Percentiles rank a stretch among this genome's conserved stretches.
Evolutionary conservation across 768 basidiomycete genomes (phyloP).

Genomic region (Amanita fuliginea): DNA sequence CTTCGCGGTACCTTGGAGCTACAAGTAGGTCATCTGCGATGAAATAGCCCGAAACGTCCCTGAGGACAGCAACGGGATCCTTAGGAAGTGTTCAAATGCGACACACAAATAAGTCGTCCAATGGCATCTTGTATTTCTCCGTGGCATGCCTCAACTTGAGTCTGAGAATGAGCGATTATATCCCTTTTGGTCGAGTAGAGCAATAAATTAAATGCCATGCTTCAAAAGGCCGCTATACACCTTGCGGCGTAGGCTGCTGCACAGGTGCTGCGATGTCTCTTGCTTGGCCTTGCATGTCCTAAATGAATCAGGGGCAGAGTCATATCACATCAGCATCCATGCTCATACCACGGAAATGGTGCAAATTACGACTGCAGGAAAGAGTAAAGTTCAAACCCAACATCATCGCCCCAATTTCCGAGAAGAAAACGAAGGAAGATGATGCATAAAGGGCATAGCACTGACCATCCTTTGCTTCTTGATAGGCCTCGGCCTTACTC

Average conservation of each 20-base stretch:
- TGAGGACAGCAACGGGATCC: not conserved
- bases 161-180: not conserved
- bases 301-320: conserved; percentile 5
- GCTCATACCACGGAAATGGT: conserved; percentile 2
- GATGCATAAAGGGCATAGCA: conserved; percentile 10
- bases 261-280: conserved; percentile 43
- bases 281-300: conserved; percentile 60
- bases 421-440: conserved; percentile 4
- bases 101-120: not conserved
- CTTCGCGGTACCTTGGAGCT: no score
- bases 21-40: no score
- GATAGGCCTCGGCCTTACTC: conserved; percentile 52
- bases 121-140: not conserved
- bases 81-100: not conserved
- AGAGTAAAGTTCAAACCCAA: not conserved
- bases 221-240: conserved; percentile 26
- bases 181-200: conserved; percentile 1
- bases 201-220: conserved; percentile 1
- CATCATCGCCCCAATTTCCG: not conserved
- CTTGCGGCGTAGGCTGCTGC: conserved; percentile 68
- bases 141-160: not conserved
- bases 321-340: not conserved
- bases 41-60: not conserved
- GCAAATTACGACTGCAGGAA: not conserved
- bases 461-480: conserved; percentile 73